These are phyloP conservation scores for Erythrophleum ivorense DNA, from an alignment of 331 rosid genomes.

Conservation along the genomic window DNA sequence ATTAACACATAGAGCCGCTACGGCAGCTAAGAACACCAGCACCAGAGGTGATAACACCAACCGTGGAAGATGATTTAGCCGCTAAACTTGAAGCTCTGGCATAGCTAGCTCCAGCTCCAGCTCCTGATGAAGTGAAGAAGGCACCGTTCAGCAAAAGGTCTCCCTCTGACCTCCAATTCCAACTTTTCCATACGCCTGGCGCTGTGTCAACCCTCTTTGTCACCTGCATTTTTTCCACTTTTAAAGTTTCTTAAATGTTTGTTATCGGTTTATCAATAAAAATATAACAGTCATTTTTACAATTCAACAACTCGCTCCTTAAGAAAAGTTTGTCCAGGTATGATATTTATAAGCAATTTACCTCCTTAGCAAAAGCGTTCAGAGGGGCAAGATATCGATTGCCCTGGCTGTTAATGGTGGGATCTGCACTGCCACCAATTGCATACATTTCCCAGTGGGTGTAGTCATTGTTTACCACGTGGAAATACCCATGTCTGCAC, in stretches of 20 bases:
- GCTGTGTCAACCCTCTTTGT: conserved; percentile 77
- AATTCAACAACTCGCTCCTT: background rate
- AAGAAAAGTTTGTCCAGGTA: background rate
- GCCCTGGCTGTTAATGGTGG: conserved; percentile 98
- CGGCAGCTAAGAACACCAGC: conserved; percentile 87
- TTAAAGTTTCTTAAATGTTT: background rate
- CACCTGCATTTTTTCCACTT: conserved; percentile 57
- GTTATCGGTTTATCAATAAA: no score
- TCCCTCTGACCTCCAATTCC: conserved; percentile 99
- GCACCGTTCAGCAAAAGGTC: conserved; percentile 95
- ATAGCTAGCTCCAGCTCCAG: conserved; percentile 80
- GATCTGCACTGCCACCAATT: conserved; percentile 96
- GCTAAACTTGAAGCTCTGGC: conserved; percentile 98
- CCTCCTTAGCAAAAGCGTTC: conserved; percentile 88
- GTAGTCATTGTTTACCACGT: conserved; percentile 97
- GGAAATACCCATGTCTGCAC: conserved; percentile 98
- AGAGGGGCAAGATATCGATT: conserved; percentile 92
- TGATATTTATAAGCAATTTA: conserved; percentile 6
- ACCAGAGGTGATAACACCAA: conserved; percentile 69
- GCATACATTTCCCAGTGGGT: conserved; percentile 99
- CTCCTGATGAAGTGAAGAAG: conserved; percentile 84
- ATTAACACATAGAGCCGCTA: conserved; percentile 67
- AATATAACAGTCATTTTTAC: background rate
- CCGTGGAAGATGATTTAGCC: conserved; percentile 91
- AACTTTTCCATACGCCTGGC: conserved; percentile 57